Base-by-base conservation (phyloP, 495 filamentous ascomycete genomes). In the Xylaria intraflava region DNA sequence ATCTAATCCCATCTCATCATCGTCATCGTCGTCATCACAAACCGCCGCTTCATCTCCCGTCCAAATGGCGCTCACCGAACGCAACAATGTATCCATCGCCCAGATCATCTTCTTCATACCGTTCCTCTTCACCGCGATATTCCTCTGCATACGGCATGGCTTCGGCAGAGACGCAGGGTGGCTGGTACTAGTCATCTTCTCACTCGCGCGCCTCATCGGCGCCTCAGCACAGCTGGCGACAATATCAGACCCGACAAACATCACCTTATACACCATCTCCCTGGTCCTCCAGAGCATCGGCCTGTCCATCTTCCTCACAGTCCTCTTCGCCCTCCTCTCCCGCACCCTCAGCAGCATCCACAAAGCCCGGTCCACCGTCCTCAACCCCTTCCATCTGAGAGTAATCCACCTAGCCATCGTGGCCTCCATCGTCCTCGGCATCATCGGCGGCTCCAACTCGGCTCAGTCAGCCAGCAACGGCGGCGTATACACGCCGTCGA, bases 111-210 rank as follows among this genome's bases (percentile, higher is more conserved):
- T 72, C 48, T 73, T 62, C 50, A 7, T 49, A 6, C 63, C 64
- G 7, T 23, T 54, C 29, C 53, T 73, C 7, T 24, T 55, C 31
- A 19, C 67, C 33, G 66, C 62, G 33, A 53, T 64, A 44, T 49
- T 62, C 38, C 65, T 73, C 0, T 46, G 56, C 33, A 11, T 61
- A 31, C 60, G 61, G 22, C 68, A 72, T 29, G 66, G 68, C 33
- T 66, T 72, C 58, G 35, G 61, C 14, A 62, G 50, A 17, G 66
- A 55, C 49, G 58, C 66, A 19, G 69, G 64, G 41, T 72, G 64
- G 64, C 38, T 68, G 3, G 64, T 61, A 55, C 35, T 73, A 10
- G 43, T 68, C 49, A 22, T 69, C 49, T 69, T 73, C 55, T 69
- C 64, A 4, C 43, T 69, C 42, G 44, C 57, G 36, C 70, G 70